Percentiles rank a stretch among this genome's conserved stretches.
Evolutionary conservation across 208 protist species (phyloP).

Genomic region (Acanthamoeba royreba): DNA sequence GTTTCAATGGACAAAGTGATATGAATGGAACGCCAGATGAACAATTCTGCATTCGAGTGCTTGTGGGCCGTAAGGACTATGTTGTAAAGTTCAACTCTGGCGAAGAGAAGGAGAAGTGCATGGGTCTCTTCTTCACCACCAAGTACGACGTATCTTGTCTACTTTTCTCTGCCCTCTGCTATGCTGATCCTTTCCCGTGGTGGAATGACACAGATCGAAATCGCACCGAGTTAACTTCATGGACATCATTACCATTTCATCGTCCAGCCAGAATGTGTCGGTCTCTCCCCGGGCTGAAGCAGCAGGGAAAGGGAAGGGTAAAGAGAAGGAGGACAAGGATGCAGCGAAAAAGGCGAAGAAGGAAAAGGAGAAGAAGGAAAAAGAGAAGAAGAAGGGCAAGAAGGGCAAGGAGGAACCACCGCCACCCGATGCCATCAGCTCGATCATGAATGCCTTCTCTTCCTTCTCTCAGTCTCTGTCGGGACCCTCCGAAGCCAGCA

Average conservation of each 20-base stretch:
- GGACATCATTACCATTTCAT: not conserved
- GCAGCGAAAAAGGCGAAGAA: not conserved
- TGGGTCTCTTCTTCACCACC: constrained; percentile 1
- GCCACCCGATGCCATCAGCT: too few relatives aligned
- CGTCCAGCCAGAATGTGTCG: not conserved
- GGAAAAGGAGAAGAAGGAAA: not conserved
- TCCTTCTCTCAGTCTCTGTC: too few relatives aligned
- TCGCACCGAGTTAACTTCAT: not conserved
- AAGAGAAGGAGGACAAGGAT: not conserved
- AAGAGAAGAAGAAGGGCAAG: not conserved
- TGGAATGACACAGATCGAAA: not conserved
- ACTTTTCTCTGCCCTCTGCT: not conserved
- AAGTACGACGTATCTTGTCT: not conserved
- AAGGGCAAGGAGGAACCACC: not conserved
- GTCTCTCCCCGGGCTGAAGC: not conserved
- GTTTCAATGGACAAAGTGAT: too few relatives aligned
- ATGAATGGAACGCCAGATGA: not conserved
- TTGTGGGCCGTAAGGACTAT: not conserved
- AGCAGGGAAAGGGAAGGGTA: not conserved
- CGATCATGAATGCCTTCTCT: too few relatives aligned
- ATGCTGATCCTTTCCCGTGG: not conserved
- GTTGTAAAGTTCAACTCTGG: not conserved
- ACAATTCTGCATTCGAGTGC: not conserved
- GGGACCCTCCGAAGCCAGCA: too few relatives aligned
- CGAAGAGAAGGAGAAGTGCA: not conserved